Evolutionary conservation across 2,329 filamentous ascomycete species (phyloP).

Genomic region (Pezicula carpinea): DNA sequence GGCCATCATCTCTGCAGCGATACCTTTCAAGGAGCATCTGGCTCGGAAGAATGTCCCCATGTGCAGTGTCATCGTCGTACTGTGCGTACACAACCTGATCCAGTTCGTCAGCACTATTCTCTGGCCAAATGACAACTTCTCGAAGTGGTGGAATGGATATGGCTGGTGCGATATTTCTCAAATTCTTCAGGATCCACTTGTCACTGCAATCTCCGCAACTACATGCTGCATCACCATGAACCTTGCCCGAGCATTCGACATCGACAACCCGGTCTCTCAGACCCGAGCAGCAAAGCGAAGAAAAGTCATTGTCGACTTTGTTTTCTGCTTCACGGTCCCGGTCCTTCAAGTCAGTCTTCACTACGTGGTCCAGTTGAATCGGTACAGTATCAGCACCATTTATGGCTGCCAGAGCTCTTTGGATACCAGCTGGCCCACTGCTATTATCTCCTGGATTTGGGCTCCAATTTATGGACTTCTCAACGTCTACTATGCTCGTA

Average conservation of each 20-base stretch:
- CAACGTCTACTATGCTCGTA: conserved; percentile 53
- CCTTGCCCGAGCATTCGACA: conserved; percentile 57
- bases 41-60: conserved; percentile 57
- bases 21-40: conserved; percentile 56
- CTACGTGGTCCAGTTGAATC: conserved; percentile 52
- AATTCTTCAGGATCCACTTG: conserved; percentile 49
- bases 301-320: conserved; percentile 43
- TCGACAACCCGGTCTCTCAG: conserved; percentile 46
- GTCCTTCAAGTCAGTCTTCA: conserved; percentile 50
- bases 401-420: conserved; percentile 52
- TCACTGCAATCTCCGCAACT: conserved; percentile 46
- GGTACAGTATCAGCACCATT: conserved; percentile 55
- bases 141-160: conserved; percentile 50
- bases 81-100: conserved; percentile 51
- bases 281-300: conserved; percentile 42
- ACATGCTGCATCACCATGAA: conserved; percentile 55
- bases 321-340: conserved; percentile 53
- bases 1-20: conserved; percentile 46
- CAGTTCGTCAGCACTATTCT: conserved; percentile 58
- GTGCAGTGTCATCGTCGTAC: conserved; percentile 50
- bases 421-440: conserved; percentile 51
- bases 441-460: conserved; percentile 52
- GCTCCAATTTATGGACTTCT: conserved; percentile 47
- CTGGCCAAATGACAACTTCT: conserved; percentile 55
- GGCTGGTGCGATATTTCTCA: conserved; percentile 62